Evolutionary conservation across 2,329 filamentous ascomycete species (phyloP).

Genomic region (Trichoderma cornu-damae): DNA sequence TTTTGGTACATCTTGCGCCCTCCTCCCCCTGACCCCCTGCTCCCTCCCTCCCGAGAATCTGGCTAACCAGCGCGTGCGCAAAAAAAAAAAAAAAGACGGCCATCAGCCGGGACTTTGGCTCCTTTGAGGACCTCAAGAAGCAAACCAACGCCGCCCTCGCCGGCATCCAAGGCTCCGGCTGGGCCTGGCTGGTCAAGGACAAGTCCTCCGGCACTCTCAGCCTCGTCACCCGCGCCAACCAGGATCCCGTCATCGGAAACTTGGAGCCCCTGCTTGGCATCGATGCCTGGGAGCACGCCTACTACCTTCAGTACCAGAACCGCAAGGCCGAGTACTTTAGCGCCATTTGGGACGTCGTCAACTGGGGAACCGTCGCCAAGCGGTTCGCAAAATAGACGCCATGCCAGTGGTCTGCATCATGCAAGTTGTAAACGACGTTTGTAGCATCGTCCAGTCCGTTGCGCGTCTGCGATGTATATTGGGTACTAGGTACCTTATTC

Average conservation of each 20-base stretch:
- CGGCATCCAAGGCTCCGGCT: slow-evolving; percentile 78
- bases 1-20: slow-evolving; percentile 44
- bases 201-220: slow-evolving; percentile 56
- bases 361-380: slow-evolving; percentile 87
- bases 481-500: too few species aligned
- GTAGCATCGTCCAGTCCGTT: not conserved
- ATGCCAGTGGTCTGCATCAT: not conserved
- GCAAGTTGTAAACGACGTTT: not conserved
- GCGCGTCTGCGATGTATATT: not conserved
- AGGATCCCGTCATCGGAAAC: slow-evolving; percentile 82
- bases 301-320: slow-evolving; percentile 95
- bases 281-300: slow-evolving; percentile 95
- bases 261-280: slow-evolving; percentile 79
- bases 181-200: slow-evolving; percentile 83
- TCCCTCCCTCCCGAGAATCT: not conserved
- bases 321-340: slow-evolving; percentile 94
- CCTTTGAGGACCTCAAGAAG: slow-evolving; percentile 58
- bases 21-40: too few species aligned
- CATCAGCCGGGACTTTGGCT: slow-evolving; percentile 64
- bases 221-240: slow-evolving; percentile 72
- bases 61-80: not conserved
- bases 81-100: too few species aligned
- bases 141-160: slow-evolving; percentile 65
- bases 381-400: slow-evolving; percentile 54
- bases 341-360: slow-evolving; percentile 90